Conservation (phyloP, 1,139 yeast species). For the Taphrina confusa region DNA sequence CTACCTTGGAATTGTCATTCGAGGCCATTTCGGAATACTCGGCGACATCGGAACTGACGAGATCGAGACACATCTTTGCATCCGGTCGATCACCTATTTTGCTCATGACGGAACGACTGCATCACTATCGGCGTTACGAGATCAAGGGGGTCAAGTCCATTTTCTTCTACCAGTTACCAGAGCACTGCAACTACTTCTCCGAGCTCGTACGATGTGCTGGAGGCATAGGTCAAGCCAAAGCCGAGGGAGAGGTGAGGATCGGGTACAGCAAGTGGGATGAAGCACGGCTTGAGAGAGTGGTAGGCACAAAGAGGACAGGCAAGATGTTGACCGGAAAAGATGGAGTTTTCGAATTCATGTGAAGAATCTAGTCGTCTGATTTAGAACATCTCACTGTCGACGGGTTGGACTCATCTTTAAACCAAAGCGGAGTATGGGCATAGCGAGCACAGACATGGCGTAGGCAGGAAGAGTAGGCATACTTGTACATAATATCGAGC, state of each 20-base stretch:
- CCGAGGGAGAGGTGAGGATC: slow-evolving; percentile 57
- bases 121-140: slow-evolving; percentile 83
- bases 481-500: no score
- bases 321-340: slow-evolving; percentile 42
- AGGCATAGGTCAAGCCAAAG: slow-evolving; percentile 44
- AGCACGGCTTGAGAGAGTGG: slow-evolving; percentile 73
- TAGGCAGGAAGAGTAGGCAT: no score
- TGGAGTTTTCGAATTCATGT: slow-evolving; percentile 42
- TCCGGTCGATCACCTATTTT: slow-evolving; percentile 67
- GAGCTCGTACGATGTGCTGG: slow-evolving; percentile 63
- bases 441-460: no score
- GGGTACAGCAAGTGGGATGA: slow-evolving; percentile 82
- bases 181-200: slow-evolving; percentile 77
- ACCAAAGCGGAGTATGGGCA: no score
- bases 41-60: slow-evolving; percentile 64
- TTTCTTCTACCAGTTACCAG: slow-evolving; percentile 79
- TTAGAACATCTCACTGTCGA: background rate
- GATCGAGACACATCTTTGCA: slow-evolving; percentile 68
- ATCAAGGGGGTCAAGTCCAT: slow-evolving; percentile 83
- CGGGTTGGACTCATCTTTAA: no score
- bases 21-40: slow-evolving; percentile 82
- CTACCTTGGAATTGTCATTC: slow-evolving; percentile 49
- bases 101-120: slow-evolving; percentile 88
- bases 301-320: slow-evolving; percentile 70
- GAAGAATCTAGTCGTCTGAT: slow-evolving; percentile 1